A percentile compares a stretch with the other conserved stretches of the same genome.
Conservation (phyloP, 306 rosid species). For the Fragaria ananassa region DNA sequence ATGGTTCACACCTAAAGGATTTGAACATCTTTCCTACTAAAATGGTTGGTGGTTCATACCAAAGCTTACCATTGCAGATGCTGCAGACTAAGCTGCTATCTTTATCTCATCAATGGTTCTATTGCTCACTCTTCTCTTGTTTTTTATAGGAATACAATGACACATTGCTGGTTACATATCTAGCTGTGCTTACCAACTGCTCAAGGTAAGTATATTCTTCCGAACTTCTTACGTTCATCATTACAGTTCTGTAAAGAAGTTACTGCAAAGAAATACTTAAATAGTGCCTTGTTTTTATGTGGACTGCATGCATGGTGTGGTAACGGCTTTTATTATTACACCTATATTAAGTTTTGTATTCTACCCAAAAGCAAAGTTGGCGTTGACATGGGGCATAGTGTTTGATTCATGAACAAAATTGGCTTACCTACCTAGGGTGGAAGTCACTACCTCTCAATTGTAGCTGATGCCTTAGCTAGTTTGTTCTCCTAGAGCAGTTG, state of each 20-base stretch:
- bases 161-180: conserved; percentile 76
- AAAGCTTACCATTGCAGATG: neutral
- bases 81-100: neutral
- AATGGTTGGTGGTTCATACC: neutral
- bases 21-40: neutral
- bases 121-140: conserved; percentile 14
- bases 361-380: neutral
- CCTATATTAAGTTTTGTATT: neutral
- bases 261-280: neutral
- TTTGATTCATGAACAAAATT: neutral
- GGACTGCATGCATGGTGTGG: neutral
- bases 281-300: neutral
- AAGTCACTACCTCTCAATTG: neutral
- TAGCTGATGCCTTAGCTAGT: neutral
- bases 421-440: neutral
- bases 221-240: neutral
- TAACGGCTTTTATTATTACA: neutral
- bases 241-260: neutral
- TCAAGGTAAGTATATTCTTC: conserved; percentile 64
- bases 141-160: conserved; percentile 77
- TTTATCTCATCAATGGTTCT: neutral
- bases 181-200: conserved; percentile 94
- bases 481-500: neutral
- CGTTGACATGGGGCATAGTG: neutral
- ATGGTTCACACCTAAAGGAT: neutral